These are phyloP conservation scores for Eucalyptus sideroxylon DNA, from an alignment of 345 rosid genomes.

Conservation along the genomic window DNA sequence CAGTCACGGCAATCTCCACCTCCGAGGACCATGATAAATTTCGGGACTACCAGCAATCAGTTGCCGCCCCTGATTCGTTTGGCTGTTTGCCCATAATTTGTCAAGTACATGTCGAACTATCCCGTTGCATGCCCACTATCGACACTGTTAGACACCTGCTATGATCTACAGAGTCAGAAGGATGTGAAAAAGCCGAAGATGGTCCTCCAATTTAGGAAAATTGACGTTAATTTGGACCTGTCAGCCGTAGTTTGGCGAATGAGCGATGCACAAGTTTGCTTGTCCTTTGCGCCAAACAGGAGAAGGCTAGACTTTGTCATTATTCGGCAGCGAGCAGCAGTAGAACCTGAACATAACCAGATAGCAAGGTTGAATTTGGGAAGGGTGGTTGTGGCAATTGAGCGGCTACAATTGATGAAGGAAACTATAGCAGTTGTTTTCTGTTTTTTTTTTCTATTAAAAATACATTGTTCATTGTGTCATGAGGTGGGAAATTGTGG, in stretches of 20 bases:
- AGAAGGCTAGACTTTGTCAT: not conserved
- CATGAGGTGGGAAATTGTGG: not conserved
- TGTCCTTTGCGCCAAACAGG: slow-evolving; percentile 3
- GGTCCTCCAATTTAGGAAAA: not conserved
- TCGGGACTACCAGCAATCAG: not conserved
- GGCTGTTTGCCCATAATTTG: not conserved
- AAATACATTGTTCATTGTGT: not conserved
- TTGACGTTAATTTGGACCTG: not conserved
- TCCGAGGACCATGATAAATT: not conserved
- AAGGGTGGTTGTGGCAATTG: not conserved
- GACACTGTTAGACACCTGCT: not conserved
- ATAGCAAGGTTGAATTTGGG: not conserved
- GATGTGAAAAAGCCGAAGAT: not conserved
- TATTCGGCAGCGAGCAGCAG: slow-evolving; percentile 12
- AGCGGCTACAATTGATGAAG: not conserved
- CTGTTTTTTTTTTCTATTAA: too few species aligned
- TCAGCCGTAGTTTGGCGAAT: not conserved
- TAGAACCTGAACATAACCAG: not conserved
- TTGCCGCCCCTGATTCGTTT: not conserved
- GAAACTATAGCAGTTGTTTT: not conserved
- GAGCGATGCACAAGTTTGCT: slow-evolving; percentile 6
- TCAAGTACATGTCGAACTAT: not conserved
- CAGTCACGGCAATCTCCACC: not conserved
- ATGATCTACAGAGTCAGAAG: not conserved
- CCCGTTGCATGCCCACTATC: not conserved